Evolutionary conservation across 768 basidiomycete species (phyloP), one percentile per base, ranked within the genome.

Genomic region (Aureoboletus auriporus): DNA sequence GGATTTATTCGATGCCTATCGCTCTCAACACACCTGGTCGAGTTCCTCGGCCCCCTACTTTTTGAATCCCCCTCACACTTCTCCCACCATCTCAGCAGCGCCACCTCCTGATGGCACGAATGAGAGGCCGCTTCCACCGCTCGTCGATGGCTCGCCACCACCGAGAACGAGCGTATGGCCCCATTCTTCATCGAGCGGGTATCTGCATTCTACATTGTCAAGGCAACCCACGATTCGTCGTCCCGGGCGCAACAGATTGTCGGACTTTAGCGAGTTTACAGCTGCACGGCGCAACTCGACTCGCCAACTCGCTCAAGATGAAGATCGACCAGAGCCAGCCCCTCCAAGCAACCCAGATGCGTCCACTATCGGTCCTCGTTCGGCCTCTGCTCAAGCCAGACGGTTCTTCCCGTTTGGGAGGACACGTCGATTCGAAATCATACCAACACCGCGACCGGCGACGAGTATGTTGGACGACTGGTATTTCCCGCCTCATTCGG

Each of bases 211-310:
- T 9, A 59, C 64, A 6, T 66, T 84, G 14, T 68, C 73, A 14
- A 79, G 86, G 30, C 82, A 83, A 51, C 66, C 79, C 0, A 80
- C 83, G 17, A 71, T 85, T 40, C 83, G 84, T 26, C 83, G 84
- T 20, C 72, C 79, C 2, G 57, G 69, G 29, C 72, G 75, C 5
- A 74, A 75, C 27, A 71, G 85, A 30, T 72, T 78, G 12, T 72
- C 79, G 12, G 86, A 89, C 53, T 88, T 89, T 63, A 82, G 75
- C 58, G 86, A 89, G 26, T 88, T 84, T 53, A 83, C 86, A 0
- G 64, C 77, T 20, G 80, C 80, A 11, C 79, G 86, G 28, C 78
- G 87, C 44, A 78, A 77, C 14, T 68, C 71, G 5, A 77, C 64
- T 0, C 67, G 74, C 3, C 67, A 65, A 37, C 48, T 62, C 33